Evolutionary conservation across 169 alveolate species (phyloP), one percentile per base, ranked within the genome.

Genomic region (Neospora caninum): DNA sequence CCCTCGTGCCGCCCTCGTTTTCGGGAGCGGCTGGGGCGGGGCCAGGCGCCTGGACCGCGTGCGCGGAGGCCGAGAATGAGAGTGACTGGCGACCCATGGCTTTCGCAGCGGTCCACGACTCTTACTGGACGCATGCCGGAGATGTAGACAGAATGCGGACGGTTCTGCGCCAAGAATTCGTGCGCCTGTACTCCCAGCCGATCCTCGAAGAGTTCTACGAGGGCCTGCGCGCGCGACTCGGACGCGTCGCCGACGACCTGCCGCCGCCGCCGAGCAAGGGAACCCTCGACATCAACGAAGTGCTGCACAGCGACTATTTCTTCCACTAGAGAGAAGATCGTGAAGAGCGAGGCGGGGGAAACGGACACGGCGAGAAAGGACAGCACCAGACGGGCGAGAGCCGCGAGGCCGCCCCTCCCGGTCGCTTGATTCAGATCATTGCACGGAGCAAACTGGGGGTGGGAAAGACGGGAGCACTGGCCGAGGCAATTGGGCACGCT

Each of bases 31-130:
- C 53, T 20, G 49, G 58, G 10, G 36, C 41, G 0, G 89, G 0
- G 20, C 36, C 2, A 20, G 34, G 39, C 38, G 41, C 89, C 43
- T 31, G 36, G 42, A 2, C 69, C 0, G 10, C 38, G 34, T 29
- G 7, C 64, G 64, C 20, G 38, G 58, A n/a, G 16, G 31, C 7
- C 80, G 80, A 69, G 80, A 7, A 34, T 9, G 80, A 69, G 41
- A 9, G 10, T 0, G 9, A 41, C 43, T 31, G 67, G 89, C 6
- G 22, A 31, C 73, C 53, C 80, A 95, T 98, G n/a, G 97, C 97
- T 84, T 98, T 99, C 96, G 99, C 99, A 45, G 99, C 99, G 38
- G 99, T 99, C 10, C 99, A 99, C 95, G 99, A 99, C 96, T 97
- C 99, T 80, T 99, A 96, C 96, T 99, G 99, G 99, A 96, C 99